Base-by-base conservation (phyloP, 805 yeast species). In the Candida caryicola region DNA sequence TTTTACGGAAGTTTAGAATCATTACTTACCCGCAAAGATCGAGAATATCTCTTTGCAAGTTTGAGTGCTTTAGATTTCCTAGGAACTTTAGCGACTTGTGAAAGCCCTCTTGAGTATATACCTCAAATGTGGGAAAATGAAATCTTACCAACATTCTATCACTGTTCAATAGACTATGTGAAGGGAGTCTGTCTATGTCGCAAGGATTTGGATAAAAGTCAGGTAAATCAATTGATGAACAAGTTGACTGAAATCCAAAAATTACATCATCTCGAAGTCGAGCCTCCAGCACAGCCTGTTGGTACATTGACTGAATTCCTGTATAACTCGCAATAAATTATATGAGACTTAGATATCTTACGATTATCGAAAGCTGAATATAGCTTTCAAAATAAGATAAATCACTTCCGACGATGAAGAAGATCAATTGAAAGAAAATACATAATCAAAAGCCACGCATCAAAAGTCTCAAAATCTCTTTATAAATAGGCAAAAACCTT, bases 121-220 rank as follows among this genome's bases (percentile, higher is more conserved):
- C 71, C 73, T 2, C 64, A 60, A 18, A 69, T 76, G 39, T 85
- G 89, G 81, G 70, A 69, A 51, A 59, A 51, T 38, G 77, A 74
- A 31, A 74, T 85, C 27, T 64, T 88, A 36, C 66, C 68, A 9
- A 74, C 74, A 29, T 88, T 82, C 65, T 81, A 87, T 64, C 89
- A 87, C 56, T 81, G 90, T 41, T 89, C 95, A 0, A 62, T 82
- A 5, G 82, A 77, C 35, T 76, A 88, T 51, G 71, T 90, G 30
- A 76, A 75, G 31, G 80, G 81, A 10, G 73, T 88, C 29, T 69
- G 89, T 37, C 66, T 69, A 46, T 74, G 67, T 51, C 65, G 73
- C 50, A 76, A 65, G 51, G 76, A 69, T 44, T 51, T 64, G 52
- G 73, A 69, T 29, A 51, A 56, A 41, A 46, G 49, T 16, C 50